Conservation (phyloP, 169 alveolate genomes). For the Amoebophrya sp. region DNA sequence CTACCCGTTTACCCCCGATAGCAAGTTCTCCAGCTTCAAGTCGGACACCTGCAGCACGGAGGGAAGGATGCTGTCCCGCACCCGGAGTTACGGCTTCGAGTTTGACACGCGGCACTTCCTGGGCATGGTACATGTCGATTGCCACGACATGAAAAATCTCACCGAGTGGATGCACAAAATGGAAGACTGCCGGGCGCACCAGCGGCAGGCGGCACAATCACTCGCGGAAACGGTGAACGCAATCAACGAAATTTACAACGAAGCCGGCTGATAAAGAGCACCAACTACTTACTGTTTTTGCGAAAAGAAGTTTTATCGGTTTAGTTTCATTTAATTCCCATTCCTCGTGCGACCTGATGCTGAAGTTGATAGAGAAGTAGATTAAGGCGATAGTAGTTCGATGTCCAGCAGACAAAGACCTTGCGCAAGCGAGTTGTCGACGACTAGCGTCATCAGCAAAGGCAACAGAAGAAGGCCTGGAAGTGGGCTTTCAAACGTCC, state of each 20-base stretch:
- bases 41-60: background rate
- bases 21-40: background rate
- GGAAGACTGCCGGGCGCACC: background rate
- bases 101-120: background rate
- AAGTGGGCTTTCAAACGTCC: too few species aligned
- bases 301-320: too few species aligned
- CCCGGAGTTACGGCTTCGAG: background rate
- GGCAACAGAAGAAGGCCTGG: too few species aligned
- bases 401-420: too few species aligned
- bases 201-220: background rate
- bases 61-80: background rate
- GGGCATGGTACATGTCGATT: background rate
- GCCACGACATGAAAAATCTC: background rate
- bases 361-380: too few species aligned
- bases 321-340: too few species aligned
- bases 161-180: background rate
- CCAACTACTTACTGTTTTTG: too few species aligned
- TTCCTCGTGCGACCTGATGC: too few species aligned
- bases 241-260: background rate
- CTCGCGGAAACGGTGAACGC: background rate
- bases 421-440: too few species aligned
- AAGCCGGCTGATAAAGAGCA: too few species aligned
- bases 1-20: background rate
- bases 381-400: too few species aligned
- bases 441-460: too few species aligned